Conservation (phyloP, 164 flowering plant genomes). For the Sextonia rubra region DNA sequence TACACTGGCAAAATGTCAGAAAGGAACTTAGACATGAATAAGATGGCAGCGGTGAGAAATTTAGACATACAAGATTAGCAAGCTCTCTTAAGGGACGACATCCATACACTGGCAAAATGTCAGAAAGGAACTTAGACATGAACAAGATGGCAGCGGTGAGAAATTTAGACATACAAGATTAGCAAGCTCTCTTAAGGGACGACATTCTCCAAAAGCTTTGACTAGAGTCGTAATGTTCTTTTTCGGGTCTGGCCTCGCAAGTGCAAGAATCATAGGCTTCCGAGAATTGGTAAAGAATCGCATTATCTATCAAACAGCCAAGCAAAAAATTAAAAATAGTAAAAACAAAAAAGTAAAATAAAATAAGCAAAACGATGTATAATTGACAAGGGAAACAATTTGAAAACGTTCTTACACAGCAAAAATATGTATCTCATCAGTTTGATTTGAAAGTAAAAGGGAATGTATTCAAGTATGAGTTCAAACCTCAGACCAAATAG, state of each 20-base stretch:
- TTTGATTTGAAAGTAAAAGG: neutral
- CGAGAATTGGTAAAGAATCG: conserved; percentile 93
- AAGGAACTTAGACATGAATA: neutral
- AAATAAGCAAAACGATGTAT: neutral
- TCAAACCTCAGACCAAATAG: conserved; percentile 91
- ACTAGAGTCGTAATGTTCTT: conserved; percentile 92
- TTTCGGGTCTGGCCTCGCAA: conserved; percentile 98
- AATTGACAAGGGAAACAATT: neutral
- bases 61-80: conserved; percentile 84
- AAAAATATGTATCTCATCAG: neutral
- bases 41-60: neutral
- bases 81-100: conserved; percentile 94
- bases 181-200: conserved; percentile 93
- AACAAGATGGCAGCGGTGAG: neutral
- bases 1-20: conserved; percentile 2
- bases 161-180: conserved; percentile 66
- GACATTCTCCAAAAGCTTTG: conserved; percentile 99
- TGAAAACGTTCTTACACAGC: no score
- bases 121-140: no score
- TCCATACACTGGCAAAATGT: no score
- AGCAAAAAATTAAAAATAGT: neutral
- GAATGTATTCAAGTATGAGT: neutral
- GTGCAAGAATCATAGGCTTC: conserved; percentile 99
- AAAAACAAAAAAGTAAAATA: neutral
- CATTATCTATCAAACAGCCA: conserved; percentile 65